Percentiles rank a stretch among this genome's conserved stretches.
These are phyloP conservation scores for Quercus glauca DNA, from an alignment of 306 rosid genomes.

Conservation along the genomic window DNA sequence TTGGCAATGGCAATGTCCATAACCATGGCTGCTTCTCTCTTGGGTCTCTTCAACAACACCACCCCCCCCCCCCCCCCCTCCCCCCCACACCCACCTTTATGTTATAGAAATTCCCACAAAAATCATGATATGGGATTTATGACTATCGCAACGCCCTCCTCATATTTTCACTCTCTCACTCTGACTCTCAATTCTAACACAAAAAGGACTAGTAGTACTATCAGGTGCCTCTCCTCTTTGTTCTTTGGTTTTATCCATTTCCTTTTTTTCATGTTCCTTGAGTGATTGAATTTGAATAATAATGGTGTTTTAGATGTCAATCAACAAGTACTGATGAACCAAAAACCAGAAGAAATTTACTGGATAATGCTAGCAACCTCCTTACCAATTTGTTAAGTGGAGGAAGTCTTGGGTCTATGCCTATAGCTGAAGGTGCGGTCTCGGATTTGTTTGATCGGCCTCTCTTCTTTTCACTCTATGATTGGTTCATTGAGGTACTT, in stretches of 20 bases:
- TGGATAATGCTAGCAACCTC: constrained; percentile 94
- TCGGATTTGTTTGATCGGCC: constrained; percentile 81
- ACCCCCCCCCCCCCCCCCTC: too few species aligned
- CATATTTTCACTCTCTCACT: not conserved
- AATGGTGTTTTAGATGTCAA: too few species aligned
- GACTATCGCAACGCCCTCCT: too few species aligned
- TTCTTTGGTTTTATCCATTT: too few species aligned
- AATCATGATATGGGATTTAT: too few species aligned
- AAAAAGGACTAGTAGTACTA: constrained; percentile 16
- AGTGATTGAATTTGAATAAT: too few species aligned
- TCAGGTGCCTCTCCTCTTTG: constrained; percentile 42
- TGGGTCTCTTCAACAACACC: too few species aligned
- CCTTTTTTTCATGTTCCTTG: too few species aligned
- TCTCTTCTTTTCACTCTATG: constrained; percentile 83
- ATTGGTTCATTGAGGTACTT: constrained; percentile 91
- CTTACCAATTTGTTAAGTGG: constrained; percentile 63
- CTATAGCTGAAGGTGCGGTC: constrained; percentile 97
- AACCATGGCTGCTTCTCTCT: too few species aligned
- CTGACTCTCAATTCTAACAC: constrained; percentile 21
- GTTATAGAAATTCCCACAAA: too few species aligned
- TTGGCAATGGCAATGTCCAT: too few species aligned
- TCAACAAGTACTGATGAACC: constrained; percentile 19
- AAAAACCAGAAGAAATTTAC: constrained; percentile 62
- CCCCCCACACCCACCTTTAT: too few species aligned
- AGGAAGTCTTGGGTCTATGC: constrained; percentile 79